Evolutionary conservation across 2,329 filamentous ascomycete species (phyloP).

Genomic region (Ophiostoma populinum): DNA sequence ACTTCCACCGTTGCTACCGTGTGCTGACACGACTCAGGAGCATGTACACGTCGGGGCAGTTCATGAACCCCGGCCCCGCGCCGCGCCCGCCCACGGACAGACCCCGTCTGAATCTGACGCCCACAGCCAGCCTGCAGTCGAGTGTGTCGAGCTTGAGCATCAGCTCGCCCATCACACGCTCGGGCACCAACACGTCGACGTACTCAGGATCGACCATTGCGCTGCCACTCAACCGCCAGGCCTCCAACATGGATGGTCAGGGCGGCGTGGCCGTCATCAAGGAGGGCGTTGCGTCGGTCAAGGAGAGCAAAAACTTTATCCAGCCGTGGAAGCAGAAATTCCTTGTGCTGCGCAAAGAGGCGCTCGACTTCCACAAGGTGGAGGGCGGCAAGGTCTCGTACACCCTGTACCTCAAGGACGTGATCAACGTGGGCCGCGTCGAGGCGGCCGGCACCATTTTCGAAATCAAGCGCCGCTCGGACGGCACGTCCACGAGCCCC

Average conservation of each 20-base stretch:
- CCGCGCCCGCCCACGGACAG: slow-evolving; percentile 76
- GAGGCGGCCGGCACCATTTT: slow-evolving; percentile 86
- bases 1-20: no score
- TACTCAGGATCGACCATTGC: slow-evolving; percentile 58
- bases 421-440: slow-evolving; percentile 77
- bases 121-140: slow-evolving; percentile 54
- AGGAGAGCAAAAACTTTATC: slow-evolving; percentile 79
- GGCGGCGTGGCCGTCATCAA: slow-evolving; percentile 60
- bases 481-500: slow-evolving; percentile 51
- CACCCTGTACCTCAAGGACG: slow-evolving; percentile 69
- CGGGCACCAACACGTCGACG: slow-evolving; percentile 43
- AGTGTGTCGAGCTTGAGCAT: slow-evolving; percentile 68
- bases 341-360: slow-evolving; percentile 79
- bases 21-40: slow-evolving; percentile 18
- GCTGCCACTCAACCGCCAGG: slow-evolving; percentile 48
- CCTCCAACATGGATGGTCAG: slow-evolving; percentile 41
- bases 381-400: slow-evolving; percentile 78
- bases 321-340: slow-evolving; percentile 81
- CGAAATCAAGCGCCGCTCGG: slow-evolving; percentile 68
- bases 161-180: slow-evolving; percentile 45
- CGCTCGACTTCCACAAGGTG: slow-evolving; percentile 86
- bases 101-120: slow-evolving; percentile 65
- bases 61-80: slow-evolving; percentile 95
- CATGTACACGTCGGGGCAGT: slow-evolving; percentile 46
- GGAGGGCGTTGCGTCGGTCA: slow-evolving; percentile 69